Evolutionary conservation across 176 grass and related monocot species (phyloP), one percentile per base, ranked within the genome.

Genomic region (Elymus sibiricus): DNA sequence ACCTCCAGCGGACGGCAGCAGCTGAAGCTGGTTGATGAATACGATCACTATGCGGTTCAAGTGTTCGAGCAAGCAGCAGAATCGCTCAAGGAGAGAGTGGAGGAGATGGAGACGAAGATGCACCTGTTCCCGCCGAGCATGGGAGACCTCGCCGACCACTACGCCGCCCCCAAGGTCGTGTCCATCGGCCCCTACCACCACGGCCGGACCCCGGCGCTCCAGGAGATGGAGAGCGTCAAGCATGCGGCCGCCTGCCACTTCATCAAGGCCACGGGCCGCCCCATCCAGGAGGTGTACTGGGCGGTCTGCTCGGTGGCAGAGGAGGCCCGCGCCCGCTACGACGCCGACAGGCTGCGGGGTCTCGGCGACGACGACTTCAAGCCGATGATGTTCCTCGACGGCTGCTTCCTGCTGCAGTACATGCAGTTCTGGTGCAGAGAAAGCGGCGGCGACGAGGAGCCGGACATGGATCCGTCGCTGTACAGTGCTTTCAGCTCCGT

Each of bases 341-440:
- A 43, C 22, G 11, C n/a, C 22, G 69, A 3, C 22, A 14, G 3
- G 37, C 35, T 72, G 37, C 0, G 11, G 22, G 68, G 0, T 3
- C 6, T 71, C 68, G 21, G 35, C 22, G 69, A 72, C 5, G 22
- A 72, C 3, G 69, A 42, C 11, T 72, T 72, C 2, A 72, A 72
- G 37, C 69, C 69, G 13, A 72, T 72, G 69, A 24, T 72, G 69
- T 72, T 72, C 69, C 39, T 42, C 6, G 69, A 72, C n/a, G 69
- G 69, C 69, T 72, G 69, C 37, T 72, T 72, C 38, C 69, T 72
- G 69, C 69, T 72, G 11, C 65, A 68, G 65, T 68, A 35, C 32
- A 68, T 68, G 65, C 31, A 34, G 17, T 68, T 21, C 5, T 35
- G 65, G 65, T 68, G 65, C 64, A 1, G 64, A 31, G 64, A 67